phyloP scores from a whole-genome alignment of 2,329 filamentous ascomycete genomes.

The Ceratocystiopsis sp. region DNA sequence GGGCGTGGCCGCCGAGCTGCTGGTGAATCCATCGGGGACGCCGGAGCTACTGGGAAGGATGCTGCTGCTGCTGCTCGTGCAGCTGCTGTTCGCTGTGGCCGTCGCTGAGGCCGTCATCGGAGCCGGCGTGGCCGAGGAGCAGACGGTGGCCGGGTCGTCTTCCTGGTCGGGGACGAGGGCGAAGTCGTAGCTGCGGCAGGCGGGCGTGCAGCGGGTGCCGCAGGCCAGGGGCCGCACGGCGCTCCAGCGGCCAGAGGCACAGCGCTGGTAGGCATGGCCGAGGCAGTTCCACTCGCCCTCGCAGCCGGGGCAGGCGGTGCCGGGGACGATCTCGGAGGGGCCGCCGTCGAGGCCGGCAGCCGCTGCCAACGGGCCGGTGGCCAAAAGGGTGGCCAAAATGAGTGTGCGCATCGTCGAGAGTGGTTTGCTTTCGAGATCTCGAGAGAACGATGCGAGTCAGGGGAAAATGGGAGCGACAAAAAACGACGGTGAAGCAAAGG shows the following conservation, averaged over 20 bases:
- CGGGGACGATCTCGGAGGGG: conserved; percentile 8
- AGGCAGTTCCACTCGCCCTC: conserved; percentile 42
- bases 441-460: no score
- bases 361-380: neutral
- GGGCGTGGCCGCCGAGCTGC: neutral
- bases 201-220: conserved; percentile 28
- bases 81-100: neutral
- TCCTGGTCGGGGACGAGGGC: conserved; percentile 1
- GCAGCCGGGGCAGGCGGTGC: conserved; percentile 20
- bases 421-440: no score
- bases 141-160: neutral
- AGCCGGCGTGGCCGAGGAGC: neutral
- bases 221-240: conserved; percentile 23
- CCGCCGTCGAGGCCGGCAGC: neutral
- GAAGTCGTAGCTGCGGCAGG: conserved; percentile 24
- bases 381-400: no score
- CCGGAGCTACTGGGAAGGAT: neutral
- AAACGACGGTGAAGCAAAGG: no score
- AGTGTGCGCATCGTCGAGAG: no score
- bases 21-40: neutral
- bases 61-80: neutral
- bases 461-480: no score
- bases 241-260: conserved; percentile 30
- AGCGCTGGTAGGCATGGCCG: conserved; percentile 30
- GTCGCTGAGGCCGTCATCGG: neutral